phyloP scores from a whole-genome alignment of 345 rosid species.

The Brassica carinata region DNA sequence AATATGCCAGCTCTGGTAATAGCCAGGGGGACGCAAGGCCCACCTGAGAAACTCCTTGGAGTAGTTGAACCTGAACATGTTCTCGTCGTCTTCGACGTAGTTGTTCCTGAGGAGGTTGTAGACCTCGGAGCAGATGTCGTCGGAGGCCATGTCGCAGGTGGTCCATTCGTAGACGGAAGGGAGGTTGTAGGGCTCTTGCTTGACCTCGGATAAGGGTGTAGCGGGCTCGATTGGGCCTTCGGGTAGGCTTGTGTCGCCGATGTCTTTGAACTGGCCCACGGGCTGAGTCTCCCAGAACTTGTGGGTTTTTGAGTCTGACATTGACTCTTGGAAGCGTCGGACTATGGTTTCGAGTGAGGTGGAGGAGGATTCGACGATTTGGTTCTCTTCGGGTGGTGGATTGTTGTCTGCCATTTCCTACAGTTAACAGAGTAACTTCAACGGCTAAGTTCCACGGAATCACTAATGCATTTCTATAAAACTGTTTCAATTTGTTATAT shows the following conservation, averaged over 20 bases:
- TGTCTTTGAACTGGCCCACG: constrained; percentile 80
- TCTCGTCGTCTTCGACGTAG: constrained; percentile 94
- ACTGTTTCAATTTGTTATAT: neutral
- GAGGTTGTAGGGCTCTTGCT: constrained; percentile 90
- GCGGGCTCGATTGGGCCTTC: constrained; percentile 84
- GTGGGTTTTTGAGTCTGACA: constrained; percentile 58
- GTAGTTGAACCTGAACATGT: constrained; percentile 94
- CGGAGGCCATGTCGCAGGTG: constrained; percentile 79
- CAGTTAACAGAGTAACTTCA: constrained; percentile 4
- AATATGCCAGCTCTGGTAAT: constrained; percentile 79
- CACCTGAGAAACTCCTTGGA: constrained; percentile 93
- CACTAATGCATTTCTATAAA: constrained; percentile 1
- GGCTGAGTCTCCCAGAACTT: constrained; percentile 97
- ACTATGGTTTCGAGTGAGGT: constrained; percentile 62
- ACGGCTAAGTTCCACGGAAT: constrained; percentile 9
- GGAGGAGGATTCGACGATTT: constrained; percentile 44
- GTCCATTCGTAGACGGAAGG: constrained; percentile 82
- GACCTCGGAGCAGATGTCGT: constrained; percentile 77
- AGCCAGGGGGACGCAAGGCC: constrained; percentile 91
- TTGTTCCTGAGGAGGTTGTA: constrained; percentile 75
- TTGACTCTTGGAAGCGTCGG: constrained; percentile 67
- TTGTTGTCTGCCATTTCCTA: constrained; percentile 61
- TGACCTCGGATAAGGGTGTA: constrained; percentile 67
- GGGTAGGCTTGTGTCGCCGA: constrained; percentile 66
- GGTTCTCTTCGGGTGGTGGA: constrained; percentile 56